A percentile compares a stretch with the other conserved stretches of the same genome.
phyloP scores from a whole-genome alignment of 805 yeast species.

The Maudiozyma turicensis region DNA sequence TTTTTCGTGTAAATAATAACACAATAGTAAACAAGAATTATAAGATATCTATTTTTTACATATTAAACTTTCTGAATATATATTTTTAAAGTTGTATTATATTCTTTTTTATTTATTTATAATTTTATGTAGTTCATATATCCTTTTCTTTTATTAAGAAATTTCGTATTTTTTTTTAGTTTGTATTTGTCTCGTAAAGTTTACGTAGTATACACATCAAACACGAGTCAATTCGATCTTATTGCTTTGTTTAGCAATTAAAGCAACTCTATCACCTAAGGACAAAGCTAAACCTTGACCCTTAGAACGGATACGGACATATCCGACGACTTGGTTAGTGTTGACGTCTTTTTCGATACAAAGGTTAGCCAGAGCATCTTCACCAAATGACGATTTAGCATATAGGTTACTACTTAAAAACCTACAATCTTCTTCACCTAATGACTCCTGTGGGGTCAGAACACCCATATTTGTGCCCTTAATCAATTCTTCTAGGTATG shows the following conservation, averaged over 20 bases:
- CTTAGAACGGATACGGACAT: constrained; percentile 91
- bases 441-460: constrained; percentile 84
- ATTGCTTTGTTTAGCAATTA: constrained; percentile 55
- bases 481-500: constrained; percentile 59
- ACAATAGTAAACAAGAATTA: not conserved
- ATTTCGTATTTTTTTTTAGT: not conserved
- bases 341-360: constrained; percentile 75
- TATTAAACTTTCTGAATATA: too few species aligned
- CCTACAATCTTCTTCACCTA: constrained; percentile 66
- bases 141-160: not conserved
- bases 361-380: constrained; percentile 92
- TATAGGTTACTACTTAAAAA: constrained; percentile 91
- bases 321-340: constrained; percentile 73
- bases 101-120: not conserved
- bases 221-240: constrained; percentile 29
- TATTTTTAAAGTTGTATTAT: not conserved
- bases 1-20: not conserved
- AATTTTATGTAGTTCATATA: not conserved
- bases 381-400: constrained; percentile 89
- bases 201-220: constrained; percentile 7
- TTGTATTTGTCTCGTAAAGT: not conserved
- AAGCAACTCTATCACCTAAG: constrained; percentile 87
- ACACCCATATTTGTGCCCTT: constrained; percentile 88
- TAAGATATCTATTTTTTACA: too few species aligned
- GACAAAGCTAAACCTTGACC: constrained; percentile 96